Percentiles rank a stretch among this genome's conserved stretches.
These are phyloP conservation scores for Malus asiatica DNA, from an alignment of 306 rosid genomes.

Conservation along the genomic window DNA sequence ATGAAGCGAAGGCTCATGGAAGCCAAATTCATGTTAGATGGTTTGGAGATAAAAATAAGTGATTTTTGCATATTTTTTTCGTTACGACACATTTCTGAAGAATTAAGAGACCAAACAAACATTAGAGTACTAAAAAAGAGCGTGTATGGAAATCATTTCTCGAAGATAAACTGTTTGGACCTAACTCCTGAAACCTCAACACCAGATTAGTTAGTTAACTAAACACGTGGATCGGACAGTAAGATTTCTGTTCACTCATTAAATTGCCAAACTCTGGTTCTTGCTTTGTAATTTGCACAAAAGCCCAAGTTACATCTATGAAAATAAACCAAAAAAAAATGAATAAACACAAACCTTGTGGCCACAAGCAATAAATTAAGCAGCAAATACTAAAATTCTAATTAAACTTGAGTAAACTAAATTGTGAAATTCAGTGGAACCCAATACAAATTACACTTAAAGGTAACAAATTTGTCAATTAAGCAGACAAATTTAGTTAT, in stretches of 20 bases:
- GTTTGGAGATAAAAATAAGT: neutral
- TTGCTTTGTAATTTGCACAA: neutral
- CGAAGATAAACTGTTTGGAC: too few relatives aligned
- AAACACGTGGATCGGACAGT: too few relatives aligned
- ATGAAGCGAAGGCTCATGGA: neutral
- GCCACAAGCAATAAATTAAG: neutral
- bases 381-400: neutral
- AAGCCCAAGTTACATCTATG: neutral
- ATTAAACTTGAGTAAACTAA: neutral
- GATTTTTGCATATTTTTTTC: too few relatives aligned
- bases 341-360: neutral
- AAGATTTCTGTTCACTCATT: too few relatives aligned
- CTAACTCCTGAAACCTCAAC: neutral
- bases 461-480: neutral
- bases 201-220: neutral
- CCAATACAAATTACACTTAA: neutral
- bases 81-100: too few relatives aligned
- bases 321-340: neutral
- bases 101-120: too few relatives aligned
- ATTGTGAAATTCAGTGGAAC: neutral
- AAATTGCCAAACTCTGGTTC: neutral
- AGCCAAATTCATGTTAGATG: neutral
- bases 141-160: neutral
- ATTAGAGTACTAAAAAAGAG: accelerated
- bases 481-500: neutral